Conservation (phyloP, 2,329 filamentous ascomycete species). For the Cordyceps fumosorosea region DNA sequence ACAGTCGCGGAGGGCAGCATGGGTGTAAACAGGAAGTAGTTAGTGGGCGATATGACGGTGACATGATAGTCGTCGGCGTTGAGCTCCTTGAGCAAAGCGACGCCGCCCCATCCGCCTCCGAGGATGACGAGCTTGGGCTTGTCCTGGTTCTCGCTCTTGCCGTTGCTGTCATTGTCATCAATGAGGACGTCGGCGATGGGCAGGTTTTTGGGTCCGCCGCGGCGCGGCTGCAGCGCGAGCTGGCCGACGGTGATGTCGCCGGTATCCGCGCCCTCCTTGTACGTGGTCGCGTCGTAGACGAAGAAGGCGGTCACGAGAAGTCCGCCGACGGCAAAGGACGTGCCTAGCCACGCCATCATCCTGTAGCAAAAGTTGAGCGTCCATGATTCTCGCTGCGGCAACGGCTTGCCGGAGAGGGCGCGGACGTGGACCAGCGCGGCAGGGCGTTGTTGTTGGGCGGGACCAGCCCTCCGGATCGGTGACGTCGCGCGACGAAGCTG, state of each 20-base stretch:
- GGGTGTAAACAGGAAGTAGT: conserved; percentile 96
- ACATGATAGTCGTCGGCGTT: conserved; percentile 92
- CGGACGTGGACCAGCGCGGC: conserved; percentile 26
- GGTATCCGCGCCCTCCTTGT: conserved; percentile 61
- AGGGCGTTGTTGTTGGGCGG: neutral
- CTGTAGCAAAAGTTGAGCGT: conserved; percentile 58
- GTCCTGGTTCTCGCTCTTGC: conserved; percentile 64
- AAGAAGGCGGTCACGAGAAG: conserved; percentile 76
- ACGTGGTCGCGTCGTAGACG: conserved; percentile 87
- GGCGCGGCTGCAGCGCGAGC: conserved; percentile 70
- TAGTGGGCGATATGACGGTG: conserved; percentile 87
- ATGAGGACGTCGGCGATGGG: conserved; percentile 79
- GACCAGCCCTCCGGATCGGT: neutral
- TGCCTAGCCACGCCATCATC: conserved; percentile 56
- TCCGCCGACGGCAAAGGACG: conserved; percentile 65
- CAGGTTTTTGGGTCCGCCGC: conserved; percentile 88
- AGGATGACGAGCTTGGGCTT: conserved; percentile 92
- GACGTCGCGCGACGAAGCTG: conserved; percentile 1
- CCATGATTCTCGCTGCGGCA: conserved; percentile 42
- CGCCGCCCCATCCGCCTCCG: conserved; percentile 91
- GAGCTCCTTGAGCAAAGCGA: conserved; percentile 83
- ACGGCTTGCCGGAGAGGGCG: conserved; percentile 45
- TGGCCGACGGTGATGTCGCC: conserved; percentile 78
- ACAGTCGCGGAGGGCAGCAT: conserved; percentile 98
- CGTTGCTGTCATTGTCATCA: conserved; percentile 76